phyloP scores from a whole-genome alignment of 345 rosid species.

The Barbarea vulgaris region DNA sequence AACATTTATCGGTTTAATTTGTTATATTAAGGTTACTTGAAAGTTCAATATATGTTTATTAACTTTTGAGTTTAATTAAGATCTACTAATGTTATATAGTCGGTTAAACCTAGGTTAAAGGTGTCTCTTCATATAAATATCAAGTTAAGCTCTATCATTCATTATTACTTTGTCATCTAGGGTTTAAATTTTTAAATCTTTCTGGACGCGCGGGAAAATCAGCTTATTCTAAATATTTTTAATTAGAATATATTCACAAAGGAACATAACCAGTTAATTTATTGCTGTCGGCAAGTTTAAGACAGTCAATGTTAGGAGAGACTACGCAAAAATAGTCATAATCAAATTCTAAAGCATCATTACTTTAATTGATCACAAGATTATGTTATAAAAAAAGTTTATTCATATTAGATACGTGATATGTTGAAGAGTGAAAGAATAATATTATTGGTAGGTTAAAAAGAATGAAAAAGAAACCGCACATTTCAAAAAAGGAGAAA shows the following conservation, averaged over 20 bases:
- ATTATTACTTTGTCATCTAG: no score
- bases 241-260: neutral
- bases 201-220: no score
- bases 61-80: no score
- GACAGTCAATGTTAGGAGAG: neutral
- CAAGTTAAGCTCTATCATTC: no score
- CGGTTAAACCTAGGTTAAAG: no score
- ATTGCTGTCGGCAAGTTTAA: neutral
- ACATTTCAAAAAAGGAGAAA: conserved; percentile 41
- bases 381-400: neutral
- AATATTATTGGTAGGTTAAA: conserved; percentile 15
- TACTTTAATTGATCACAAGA: neutral
- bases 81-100: no score
- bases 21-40: no score
- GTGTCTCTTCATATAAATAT: no score
- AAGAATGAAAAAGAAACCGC: conserved; percentile 38
- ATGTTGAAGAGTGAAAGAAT: conserved; percentile 6
- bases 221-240: neutral
- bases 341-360: neutral
- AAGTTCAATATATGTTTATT: no score
- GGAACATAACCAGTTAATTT: neutral
- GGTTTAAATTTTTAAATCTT: no score
- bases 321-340: neutral
- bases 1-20: no score
- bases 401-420: conserved; percentile 2